Evolutionary conservation across 306 rosid genomes (phyloP).

Genomic region (Cucumis sativus): DNA sequence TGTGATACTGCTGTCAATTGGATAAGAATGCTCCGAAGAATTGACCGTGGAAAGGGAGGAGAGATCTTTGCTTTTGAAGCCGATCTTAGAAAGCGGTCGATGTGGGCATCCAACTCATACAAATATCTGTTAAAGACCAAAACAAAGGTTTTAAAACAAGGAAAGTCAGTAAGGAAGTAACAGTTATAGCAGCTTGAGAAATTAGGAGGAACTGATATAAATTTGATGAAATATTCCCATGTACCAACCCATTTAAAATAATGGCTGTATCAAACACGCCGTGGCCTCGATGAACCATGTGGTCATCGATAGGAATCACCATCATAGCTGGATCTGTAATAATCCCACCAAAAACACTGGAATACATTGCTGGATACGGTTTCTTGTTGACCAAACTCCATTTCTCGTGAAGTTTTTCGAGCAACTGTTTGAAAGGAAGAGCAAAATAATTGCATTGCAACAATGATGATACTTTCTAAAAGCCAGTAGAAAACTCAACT

Average conservation of each 20-base stretch:
- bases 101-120: slow-evolving; percentile 75
- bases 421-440: slow-evolving; percentile 31
- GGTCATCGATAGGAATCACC: slow-evolving; percentile 89
- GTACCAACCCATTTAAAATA: slow-evolving; percentile 50
- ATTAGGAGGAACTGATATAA: background rate
- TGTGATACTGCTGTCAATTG: slow-evolving; percentile 62
- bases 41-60: slow-evolving; percentile 42
- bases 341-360: slow-evolving; percentile 83
- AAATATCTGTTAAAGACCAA: slow-evolving; percentile 32
- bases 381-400: slow-evolving; percentile 59
- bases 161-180: background rate
- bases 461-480: background rate
- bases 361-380: slow-evolving; percentile 74
- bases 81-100: slow-evolving; percentile 67
- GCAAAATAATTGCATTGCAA: background rate
- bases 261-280: slow-evolving; percentile 92
- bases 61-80: slow-evolving; percentile 65
- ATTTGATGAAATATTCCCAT: background rate
- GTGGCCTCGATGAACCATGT: slow-evolving; percentile 95
- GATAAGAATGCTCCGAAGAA: slow-evolving; percentile 64
- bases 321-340: slow-evolving; percentile 76
- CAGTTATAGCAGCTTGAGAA: background rate
- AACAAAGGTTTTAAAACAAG: background rate
- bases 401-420: slow-evolving; percentile 65
- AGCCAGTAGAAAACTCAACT: background rate